phyloP scores from a whole-genome alignment of 2,329 filamentous ascomycete species.

The Fonsecaea multimorphosa region DNA sequence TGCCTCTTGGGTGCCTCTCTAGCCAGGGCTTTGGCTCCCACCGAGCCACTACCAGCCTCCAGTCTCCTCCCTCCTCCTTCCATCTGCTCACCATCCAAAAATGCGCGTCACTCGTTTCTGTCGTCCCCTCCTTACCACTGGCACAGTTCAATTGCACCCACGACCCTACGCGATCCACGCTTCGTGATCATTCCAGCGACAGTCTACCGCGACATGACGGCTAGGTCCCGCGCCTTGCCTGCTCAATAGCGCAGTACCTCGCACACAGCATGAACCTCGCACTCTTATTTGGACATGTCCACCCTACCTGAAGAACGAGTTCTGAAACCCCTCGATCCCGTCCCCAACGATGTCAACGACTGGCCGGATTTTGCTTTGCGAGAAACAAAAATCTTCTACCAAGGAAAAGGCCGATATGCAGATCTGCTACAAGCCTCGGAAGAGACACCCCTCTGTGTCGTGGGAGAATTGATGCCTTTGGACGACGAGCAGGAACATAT shows the following conservation, averaged over 20 bases:
- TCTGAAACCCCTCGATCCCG: constrained; percentile 52
- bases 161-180: not conserved
- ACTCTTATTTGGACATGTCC: constrained; percentile 35
- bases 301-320: constrained; percentile 48
- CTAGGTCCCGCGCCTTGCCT: constrained; percentile 5
- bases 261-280: constrained; percentile 32
- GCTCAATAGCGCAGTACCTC: constrained; percentile 15
- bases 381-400: constrained; percentile 60
- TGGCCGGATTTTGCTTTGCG: constrained; percentile 66
- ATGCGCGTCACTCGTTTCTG: not conserved
- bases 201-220: constrained; percentile 12
- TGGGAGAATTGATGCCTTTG: constrained; percentile 56
- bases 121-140: not conserved
- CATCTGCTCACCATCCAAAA: not conserved
- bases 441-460: constrained; percentile 61
- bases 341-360: constrained; percentile 58
- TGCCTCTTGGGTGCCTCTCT: too few relatives aligned
- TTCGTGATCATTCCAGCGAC: not conserved
- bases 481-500: constrained; percentile 53
- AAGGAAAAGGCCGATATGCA: constrained; percentile 57
- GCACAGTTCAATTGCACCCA: not conserved
- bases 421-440: constrained; percentile 63
- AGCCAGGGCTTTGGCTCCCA: not conserved
- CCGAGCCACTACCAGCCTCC: constrained; percentile 8
- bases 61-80: not conserved